These are phyloP conservation scores for Starmerella potacharoeniae DNA, from an alignment of 805 yeast species.

Conservation along the genomic window DNA sequence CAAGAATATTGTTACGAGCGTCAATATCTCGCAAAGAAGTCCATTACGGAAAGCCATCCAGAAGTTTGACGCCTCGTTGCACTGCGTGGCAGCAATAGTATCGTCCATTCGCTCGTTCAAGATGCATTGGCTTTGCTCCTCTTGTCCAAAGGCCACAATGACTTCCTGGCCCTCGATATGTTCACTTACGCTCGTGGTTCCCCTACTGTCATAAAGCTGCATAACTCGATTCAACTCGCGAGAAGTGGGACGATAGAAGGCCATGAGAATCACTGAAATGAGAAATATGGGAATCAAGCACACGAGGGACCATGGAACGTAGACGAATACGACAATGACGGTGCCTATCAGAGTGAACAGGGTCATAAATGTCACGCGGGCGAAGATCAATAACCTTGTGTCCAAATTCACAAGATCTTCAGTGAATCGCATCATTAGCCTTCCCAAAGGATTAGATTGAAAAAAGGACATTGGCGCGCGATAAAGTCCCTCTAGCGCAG, in stretches of 20 bases:
- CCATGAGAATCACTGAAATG: conserved; percentile 29
- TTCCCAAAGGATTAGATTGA: conserved; percentile 76
- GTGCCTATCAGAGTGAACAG: conserved; percentile 46
- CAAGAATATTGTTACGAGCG: conserved; percentile 44
- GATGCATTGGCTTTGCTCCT: conserved; percentile 37
- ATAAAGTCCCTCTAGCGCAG: conserved; percentile 47
- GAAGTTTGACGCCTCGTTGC: conserved; percentile 54
- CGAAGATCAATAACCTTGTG: conserved; percentile 43
- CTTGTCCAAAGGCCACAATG: conserved; percentile 46
- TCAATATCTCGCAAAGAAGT: conserved; percentile 39
- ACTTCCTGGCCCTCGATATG: conserved; percentile 51
- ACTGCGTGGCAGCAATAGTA: conserved; percentile 56
- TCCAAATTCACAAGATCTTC: conserved; percentile 76
- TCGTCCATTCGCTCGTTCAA: conserved; percentile 39
- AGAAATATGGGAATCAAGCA: conserved; percentile 42
- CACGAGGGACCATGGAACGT: conserved; percentile 58
- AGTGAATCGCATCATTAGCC: conserved; percentile 59
- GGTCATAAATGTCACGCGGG: conserved; percentile 31
- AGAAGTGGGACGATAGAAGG: conserved; percentile 54
- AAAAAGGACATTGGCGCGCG: conserved; percentile 71
- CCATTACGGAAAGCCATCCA: conserved; percentile 59
- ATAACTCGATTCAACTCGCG: conserved; percentile 65
- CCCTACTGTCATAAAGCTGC: conserved; percentile 56
- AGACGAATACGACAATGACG: conserved; percentile 50
- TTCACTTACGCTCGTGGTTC: conserved; percentile 60